phyloP scores from a whole-genome alignment of 2,329 filamentous ascomycete species.

The Magnaporthiopsis rhizophila region DNA sequence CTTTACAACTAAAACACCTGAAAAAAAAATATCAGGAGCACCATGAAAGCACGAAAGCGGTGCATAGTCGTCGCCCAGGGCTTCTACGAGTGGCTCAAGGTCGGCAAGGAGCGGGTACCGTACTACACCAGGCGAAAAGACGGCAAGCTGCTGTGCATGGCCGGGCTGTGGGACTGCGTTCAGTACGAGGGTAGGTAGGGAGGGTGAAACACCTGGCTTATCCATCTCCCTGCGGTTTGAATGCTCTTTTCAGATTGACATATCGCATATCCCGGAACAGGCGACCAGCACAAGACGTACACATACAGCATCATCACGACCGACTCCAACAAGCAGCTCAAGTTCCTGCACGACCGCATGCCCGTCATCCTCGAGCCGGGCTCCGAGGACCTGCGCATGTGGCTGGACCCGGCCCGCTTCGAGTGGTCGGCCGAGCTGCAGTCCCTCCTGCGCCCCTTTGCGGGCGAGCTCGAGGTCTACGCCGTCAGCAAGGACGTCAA shows the following conservation, averaged over 20 bases:
- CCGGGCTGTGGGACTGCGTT: constrained; percentile 86
- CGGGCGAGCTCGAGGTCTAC: constrained; percentile 75
- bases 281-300: constrained; percentile 62
- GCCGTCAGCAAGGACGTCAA: constrained; percentile 83
- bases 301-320: constrained; percentile 96
- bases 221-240: neutral
- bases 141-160: constrained; percentile 77
- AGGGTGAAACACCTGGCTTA: too few species aligned
- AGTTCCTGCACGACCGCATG: constrained; percentile 91
- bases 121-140: constrained; percentile 79
- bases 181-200: constrained; percentile 58
- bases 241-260: neutral
- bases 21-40: constrained; percentile 17
- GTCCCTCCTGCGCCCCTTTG: constrained; percentile 67
- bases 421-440: constrained; percentile 78
- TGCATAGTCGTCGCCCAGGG: constrained; percentile 85
- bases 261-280: too few species aligned
- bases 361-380: constrained; percentile 80
- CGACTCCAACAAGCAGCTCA: constrained; percentile 70
- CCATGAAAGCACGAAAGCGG: constrained; percentile 82
- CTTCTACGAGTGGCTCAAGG: constrained; percentile 95
- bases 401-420: constrained; percentile 66
- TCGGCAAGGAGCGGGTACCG: constrained; percentile 72
- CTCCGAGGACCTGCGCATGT: constrained; percentile 60
- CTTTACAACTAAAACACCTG: neutral